phyloP scores from a whole-genome alignment of 345 rosid species.

The Raphanus sativus region DNA sequence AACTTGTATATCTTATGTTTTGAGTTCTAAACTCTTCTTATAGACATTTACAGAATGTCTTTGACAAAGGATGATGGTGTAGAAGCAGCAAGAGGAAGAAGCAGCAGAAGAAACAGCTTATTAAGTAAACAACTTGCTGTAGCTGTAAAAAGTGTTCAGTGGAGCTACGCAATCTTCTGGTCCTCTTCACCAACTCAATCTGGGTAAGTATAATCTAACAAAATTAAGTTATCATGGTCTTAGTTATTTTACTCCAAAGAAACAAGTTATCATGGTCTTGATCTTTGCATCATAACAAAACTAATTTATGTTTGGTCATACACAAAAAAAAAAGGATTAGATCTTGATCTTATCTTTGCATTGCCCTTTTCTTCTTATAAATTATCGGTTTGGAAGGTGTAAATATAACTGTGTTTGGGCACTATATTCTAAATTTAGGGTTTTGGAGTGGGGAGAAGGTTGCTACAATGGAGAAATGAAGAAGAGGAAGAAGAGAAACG shows the following conservation, averaged over 20 bases:
- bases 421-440: slow-evolving; percentile 42
- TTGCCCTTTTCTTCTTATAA: background rate
- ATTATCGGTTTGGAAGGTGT: background rate
- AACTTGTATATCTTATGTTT: background rate
- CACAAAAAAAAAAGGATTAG: background rate
- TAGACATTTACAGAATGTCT: background rate
- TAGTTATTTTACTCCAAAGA: background rate
- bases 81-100: slow-evolving; percentile 33
- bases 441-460: slow-evolving; percentile 84
- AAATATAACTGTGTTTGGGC: background rate
- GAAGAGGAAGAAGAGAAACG: slow-evolving; percentile 74
- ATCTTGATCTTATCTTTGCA: slow-evolving; percentile 9
- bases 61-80: slow-evolving; percentile 50
- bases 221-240: background rate
- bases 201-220: slow-evolving; percentile 47
- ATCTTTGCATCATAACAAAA: background rate
- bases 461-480: slow-evolving; percentile 92
- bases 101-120: slow-evolving; percentile 37
- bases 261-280: background rate
- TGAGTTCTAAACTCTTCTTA: background rate
- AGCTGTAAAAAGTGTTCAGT: slow-evolving; percentile 77
- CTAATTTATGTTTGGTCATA: background rate
- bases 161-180: slow-evolving; percentile 98
- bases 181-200: slow-evolving; percentile 62
- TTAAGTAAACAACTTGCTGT: slow-evolving; percentile 74